These are phyloP conservation scores for Yamadazyma triangularis DNA, from an alignment of 1,139 yeast species.

Conservation along the genomic window DNA sequence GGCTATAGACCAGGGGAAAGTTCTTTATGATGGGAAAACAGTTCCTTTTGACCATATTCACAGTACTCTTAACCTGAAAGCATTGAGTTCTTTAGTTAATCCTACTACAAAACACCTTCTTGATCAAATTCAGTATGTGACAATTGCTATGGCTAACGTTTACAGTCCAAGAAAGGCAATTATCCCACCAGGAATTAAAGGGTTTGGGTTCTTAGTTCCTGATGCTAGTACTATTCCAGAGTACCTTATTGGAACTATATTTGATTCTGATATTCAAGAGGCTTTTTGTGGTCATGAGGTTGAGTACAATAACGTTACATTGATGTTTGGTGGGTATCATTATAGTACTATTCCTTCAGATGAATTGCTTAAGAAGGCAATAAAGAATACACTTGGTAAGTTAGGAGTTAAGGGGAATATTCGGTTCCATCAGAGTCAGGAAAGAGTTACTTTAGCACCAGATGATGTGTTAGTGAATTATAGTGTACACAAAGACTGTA, in stretches of 20 bases:
- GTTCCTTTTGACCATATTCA: slow-evolving; percentile 49
- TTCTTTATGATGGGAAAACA: slow-evolving; percentile 6
- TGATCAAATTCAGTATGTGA: slow-evolving; percentile 40
- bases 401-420: slow-evolving; percentile 30
- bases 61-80: slow-evolving; percentile 47
- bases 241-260: slow-evolving; percentile 76
- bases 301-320: slow-evolving; percentile 62
- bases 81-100: slow-evolving; percentile 20
- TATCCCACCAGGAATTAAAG: slow-evolving; percentile 47
- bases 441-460: slow-evolving; percentile 16
- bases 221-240: slow-evolving; percentile 48
- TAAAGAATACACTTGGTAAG: slow-evolving; percentile 42
- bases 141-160: slow-evolving; percentile 58
- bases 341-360: slow-evolving; percentile 38
- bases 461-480: slow-evolving; percentile 34
- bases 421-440: slow-evolving; percentile 25
- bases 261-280: slow-evolving; percentile 66
- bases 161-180: slow-evolving; percentile 27
- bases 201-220: slow-evolving; percentile 91
- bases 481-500: slow-evolving; percentile 47
- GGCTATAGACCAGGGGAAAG: slow-evolving; percentile 1
- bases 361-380: slow-evolving; percentile 38
- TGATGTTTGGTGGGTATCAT: slow-evolving; percentile 83
- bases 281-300: slow-evolving; percentile 4
- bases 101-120: slow-evolving; percentile 11